Evolutionary conservation across 352 stramenopile species (phyloP).

Genomic region (Globisporangium orthogonon): DNA sequence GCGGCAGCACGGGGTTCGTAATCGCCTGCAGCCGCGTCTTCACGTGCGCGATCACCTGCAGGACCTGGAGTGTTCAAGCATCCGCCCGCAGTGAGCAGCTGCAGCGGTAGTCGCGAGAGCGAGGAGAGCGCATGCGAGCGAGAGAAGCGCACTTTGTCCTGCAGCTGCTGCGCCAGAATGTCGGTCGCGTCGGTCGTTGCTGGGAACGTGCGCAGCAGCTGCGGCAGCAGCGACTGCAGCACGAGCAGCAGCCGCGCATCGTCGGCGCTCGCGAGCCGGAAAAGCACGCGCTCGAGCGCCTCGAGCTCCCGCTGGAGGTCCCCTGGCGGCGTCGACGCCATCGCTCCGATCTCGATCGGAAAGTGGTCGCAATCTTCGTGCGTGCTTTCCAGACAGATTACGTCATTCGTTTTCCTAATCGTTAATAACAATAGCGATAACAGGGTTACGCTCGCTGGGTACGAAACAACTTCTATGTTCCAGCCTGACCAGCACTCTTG

Average conservation of each 20-base stretch:
- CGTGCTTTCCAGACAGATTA: too few species aligned
- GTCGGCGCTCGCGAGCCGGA: conserved; percentile 63
- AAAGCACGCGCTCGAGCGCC: conserved; percentile 69
- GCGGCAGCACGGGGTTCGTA: conserved; percentile 32
- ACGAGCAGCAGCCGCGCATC: conserved; percentile 60
- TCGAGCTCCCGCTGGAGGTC: conserved; percentile 30
- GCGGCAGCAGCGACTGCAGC: conserved; percentile 55
- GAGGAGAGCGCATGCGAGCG: too few species aligned
- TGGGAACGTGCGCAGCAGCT: conserved; percentile 64
- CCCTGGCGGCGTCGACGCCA: not conserved
- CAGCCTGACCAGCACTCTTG: too few species aligned
- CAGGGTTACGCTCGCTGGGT: too few species aligned
- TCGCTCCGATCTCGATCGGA: not conserved
- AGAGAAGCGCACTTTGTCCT: conserved; percentile 45
- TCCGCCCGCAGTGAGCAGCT: not conserved
- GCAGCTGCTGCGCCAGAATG: conserved; percentile 38
- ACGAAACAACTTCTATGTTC: too few species aligned
- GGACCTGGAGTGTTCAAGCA: conserved; percentile 25
- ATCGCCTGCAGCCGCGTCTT: conserved; percentile 68
- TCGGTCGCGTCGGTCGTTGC: conserved; percentile 16
- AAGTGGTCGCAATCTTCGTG: too few species aligned
- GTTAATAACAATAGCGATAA: too few species aligned
- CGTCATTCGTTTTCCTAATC: too few species aligned
- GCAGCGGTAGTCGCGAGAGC: not conserved
- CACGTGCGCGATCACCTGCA: conserved; percentile 67